Evolutionary conservation across 1,284 basidiomycete species (phyloP), one percentile per base, ranked within the genome.

Genomic region (Ustilago crameri): DNA sequence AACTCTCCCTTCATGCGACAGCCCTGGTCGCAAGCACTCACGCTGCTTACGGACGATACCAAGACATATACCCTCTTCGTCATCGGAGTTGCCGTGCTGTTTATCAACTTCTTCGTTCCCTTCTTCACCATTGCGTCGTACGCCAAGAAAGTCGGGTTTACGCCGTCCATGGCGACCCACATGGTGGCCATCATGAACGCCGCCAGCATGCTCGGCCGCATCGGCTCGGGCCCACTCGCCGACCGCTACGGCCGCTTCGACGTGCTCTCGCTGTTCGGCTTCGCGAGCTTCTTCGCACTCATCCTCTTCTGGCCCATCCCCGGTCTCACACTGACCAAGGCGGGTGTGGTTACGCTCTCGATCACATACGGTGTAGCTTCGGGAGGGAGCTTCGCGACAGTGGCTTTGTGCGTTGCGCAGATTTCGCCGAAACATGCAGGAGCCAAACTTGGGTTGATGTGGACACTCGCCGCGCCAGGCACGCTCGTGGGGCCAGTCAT

Each of bases 61-160:
- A 18, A 27, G 10, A 66, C 57, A 12, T 73, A 68, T 44, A 54
- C 58, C 8, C 43, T 64, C 14, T 73, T 68, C 27, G 70, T 68
- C 14, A 27, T 58, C n/a, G 70, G 70, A 18, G 47, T 47, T 9
- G 55, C 53, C 2, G 26, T 73, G 7, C 20, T 68, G n/a, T 73
- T 62, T 41, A 64, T 73, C 50, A 73, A 73, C 51, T 73, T 73
- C 38, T 73, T 73, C 51, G 65, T 65, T 0, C 70, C 70, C 22
- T 73, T 68, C 51, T 73, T 73, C 45, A 53, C 50, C n/a, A 68
- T 73, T 46, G 51, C 65, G 14, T 64, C 60, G 17, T 72, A 72
- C 42, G 69, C 69, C 24, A 66, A 63, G 34, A 48, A 49, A 23
- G 69, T 63, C 42, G 47, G 51, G 3, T 62, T 67, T 43, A 38